These are phyloP conservation scores for Spathaspora sp. DNA, from an alignment of 805 yeast genomes.

Conservation along the genomic window DNA sequence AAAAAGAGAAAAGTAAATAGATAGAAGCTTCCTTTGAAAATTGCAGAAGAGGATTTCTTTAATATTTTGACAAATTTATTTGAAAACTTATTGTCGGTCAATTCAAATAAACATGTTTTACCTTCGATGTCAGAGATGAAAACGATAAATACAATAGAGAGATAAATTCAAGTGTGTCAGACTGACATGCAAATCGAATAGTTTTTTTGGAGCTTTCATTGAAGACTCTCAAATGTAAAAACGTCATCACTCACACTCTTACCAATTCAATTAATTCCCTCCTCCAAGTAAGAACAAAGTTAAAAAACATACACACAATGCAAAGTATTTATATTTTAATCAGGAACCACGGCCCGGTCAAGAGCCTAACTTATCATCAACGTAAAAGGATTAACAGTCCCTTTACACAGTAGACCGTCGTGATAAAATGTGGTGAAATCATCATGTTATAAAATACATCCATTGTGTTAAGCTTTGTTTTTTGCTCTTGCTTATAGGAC, in stretches of 20 bases:
- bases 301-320: neutral
- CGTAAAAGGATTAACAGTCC: slow-evolving; percentile 40
- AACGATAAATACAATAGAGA: too few species aligned
- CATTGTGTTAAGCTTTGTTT: slow-evolving; percentile 10
- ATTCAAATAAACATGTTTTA: neutral
- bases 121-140: neutral
- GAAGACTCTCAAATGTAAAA: slow-evolving; percentile 3
- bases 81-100: too few species aligned
- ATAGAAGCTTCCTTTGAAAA: too few species aligned
- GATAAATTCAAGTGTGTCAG: slow-evolving; percentile 16
- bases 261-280: neutral
- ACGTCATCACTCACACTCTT: slow-evolving; percentile 16
- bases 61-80: too few species aligned
- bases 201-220: slow-evolving; percentile 22
- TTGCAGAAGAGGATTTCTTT: too few species aligned
- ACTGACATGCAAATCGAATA: slow-evolving; percentile 42
- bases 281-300: neutral
- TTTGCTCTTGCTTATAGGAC: neutral
- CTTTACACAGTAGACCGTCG: slow-evolving; percentile 51
- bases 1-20: too few species aligned
- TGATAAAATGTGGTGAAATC: slow-evolving; percentile 44
- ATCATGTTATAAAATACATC: slow-evolving; percentile 28
- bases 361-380: slow-evolving; percentile 45
- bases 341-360: slow-evolving; percentile 53
- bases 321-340: slow-evolving; percentile 9